phyloP scores from a whole-genome alignment of 208 protist species.

The Acanthamoeba culbertsoni region DNA sequence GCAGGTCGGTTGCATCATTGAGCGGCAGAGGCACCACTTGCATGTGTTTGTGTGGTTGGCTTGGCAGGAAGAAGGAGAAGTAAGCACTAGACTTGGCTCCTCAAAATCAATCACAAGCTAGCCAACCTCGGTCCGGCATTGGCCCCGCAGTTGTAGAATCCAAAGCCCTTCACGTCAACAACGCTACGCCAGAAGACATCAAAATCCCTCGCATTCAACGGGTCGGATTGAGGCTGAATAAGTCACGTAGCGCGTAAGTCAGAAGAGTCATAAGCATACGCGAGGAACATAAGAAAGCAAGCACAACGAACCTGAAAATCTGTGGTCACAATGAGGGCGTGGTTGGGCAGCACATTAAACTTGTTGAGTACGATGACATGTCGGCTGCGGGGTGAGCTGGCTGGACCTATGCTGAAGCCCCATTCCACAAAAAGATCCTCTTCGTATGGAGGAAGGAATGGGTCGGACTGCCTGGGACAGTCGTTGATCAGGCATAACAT shows the following conservation, averaged over 20 bases:
- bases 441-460: conserved; percentile 35
- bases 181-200: conserved; percentile 20
- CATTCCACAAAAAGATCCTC: conserved; percentile 24
- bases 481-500: not conserved
- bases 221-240: not conserved
- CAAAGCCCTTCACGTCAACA: not conserved
- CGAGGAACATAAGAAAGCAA: not conserved
- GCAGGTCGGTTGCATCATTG: not conserved
- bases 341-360: conserved; percentile 45
- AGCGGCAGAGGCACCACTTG: conserved; percentile 20
- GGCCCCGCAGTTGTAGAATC: conserved; percentile 30
- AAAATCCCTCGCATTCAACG: not conserved
- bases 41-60: conserved; percentile 55
- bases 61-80: not conserved
- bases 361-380: conserved; percentile 44
- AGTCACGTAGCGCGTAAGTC: not conserved
- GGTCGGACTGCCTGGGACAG: not conserved
- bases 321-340: conserved; percentile 44
- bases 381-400: not conserved
- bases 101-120: not conserved
- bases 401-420: not conserved
- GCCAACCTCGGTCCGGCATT: conserved; percentile 1
- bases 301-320: not conserved
- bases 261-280: not conserved
- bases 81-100: not conserved